A percentile compares a stretch with the other conserved stretches of the same genome.
phyloP scores from a whole-genome alignment of 768 basidiomycete species.

The Leccinum arenicola region DNA sequence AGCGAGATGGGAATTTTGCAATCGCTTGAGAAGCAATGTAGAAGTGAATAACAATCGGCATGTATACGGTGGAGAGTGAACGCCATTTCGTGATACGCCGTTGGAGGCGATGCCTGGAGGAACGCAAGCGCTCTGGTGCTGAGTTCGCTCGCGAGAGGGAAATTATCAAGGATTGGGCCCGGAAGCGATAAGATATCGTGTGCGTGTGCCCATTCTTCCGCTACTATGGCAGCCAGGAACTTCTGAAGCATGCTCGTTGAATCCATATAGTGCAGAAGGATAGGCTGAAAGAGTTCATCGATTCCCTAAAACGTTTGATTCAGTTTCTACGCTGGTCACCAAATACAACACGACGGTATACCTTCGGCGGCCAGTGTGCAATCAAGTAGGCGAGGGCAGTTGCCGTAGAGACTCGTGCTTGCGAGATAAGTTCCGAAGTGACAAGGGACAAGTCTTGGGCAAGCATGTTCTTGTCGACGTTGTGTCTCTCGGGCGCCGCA shows the following conservation, averaged over 20 bases:
- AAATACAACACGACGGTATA: constrained; percentile 24
- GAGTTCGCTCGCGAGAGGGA: constrained; percentile 63
- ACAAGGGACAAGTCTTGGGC: constrained; percentile 86
- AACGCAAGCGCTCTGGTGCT: constrained; percentile 64
- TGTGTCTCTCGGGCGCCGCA: constrained; percentile 63
- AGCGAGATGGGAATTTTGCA: constrained; percentile 80
- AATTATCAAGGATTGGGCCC: constrained; percentile 49
- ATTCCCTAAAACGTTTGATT: constrained; percentile 33
- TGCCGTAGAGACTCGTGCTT: constrained; percentile 76
- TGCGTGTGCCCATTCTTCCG: constrained; percentile 88
- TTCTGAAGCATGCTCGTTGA: constrained; percentile 92
- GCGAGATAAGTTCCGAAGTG: constrained; percentile 68
- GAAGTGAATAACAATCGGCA: constrained; percentile 71
- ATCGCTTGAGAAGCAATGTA: constrained; percentile 81
- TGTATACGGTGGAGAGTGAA: constrained; percentile 78
- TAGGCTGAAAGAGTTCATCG: constrained; percentile 70
- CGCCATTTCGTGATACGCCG: constrained; percentile 90
- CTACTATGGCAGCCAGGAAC: constrained; percentile 76
- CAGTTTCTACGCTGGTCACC: not conserved
- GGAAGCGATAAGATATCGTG: constrained; percentile 38
- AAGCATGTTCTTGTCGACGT: constrained; percentile 96
- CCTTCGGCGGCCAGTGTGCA: constrained; percentile 62
- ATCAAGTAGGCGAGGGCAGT: constrained; percentile 73
- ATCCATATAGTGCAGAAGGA: constrained; percentile 75
- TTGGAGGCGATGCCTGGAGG: constrained; percentile 72